Evolutionary conservation across 495 filamentous ascomycete species (phyloP), one percentile per base, ranked within the genome.

Genomic region (Penicillium roqueforti): DNA sequence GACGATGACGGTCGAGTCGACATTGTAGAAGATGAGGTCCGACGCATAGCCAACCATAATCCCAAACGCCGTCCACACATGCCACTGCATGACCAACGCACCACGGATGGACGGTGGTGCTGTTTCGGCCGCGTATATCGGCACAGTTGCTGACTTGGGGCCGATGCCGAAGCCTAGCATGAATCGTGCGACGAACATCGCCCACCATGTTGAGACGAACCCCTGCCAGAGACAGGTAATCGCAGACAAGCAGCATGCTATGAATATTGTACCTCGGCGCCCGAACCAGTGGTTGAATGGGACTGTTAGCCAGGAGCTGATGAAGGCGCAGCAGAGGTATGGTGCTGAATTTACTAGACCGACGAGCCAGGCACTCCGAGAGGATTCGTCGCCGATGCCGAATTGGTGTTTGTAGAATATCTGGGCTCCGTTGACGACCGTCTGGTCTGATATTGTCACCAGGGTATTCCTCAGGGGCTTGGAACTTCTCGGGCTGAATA

Each of bases 31-130:
- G 18, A 82, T 86, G 18, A 95, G 68, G 65, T 87, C 87, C 13
- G 84, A 80, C 2, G 80, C 79, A 61, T 87, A 89, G 13, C 88
- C 89, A 14, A 91, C 52, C 80, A 91, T 86, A 62, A 91, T 89
- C 2, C 88, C 89, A 55, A 91, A 91, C 2, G 89, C 89, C 1
- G 87, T 91, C 85, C 85, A 91, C 81, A 90, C 84, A 67, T 92
- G 89, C 89, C 89, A 92, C 63, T 87, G 82, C 84, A 87, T 87
- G 6, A 87, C 83, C 34, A 88, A 60, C 13, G 88, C 89, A 28
- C 89, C 89, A 36, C 89, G 81, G 42, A 92, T 87, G 22, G 73
- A 71, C 0, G 88, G 79, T 0, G 90, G 88, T 0, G 84, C 77
- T 29, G 80, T 85, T 64, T 93, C 89, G 2, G 89, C 89, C 5